Percentiles rank a stretch among this genome's conserved stretches.
Conservation (phyloP, 495 filamentous ascomycete genomes). For the Coniosporium apollinis region DNA sequence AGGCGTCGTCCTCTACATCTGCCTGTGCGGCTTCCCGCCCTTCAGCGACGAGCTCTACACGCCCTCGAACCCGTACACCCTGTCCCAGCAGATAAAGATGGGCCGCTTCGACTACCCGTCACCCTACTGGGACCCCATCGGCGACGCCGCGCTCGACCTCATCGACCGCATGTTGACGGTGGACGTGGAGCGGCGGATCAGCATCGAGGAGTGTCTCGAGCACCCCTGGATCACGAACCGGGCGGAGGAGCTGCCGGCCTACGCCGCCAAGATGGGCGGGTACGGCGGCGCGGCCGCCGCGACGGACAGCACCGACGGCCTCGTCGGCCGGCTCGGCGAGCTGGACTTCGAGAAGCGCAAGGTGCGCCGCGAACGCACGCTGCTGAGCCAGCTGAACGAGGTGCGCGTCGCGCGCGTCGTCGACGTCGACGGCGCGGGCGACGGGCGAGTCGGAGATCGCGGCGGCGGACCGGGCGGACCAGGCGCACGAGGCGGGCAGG, state of each 20-base stretch:
- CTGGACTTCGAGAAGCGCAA: slow-evolving; percentile 78
- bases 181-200: slow-evolving; percentile 65
- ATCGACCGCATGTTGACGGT: slow-evolving; percentile 93
- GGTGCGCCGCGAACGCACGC: slow-evolving; percentile 61
- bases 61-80: slow-evolving; percentile 59
- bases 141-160: slow-evolving; percentile 76
- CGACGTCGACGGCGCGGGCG: too few species aligned
- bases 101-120: slow-evolving; percentile 88
- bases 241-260: slow-evolving; percentile 13
- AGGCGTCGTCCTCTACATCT: slow-evolving; percentile 98
- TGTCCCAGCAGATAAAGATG: slow-evolving; percentile 80
- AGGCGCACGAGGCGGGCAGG: too few species aligned
- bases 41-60: slow-evolving; percentile 88
- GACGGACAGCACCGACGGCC: slow-evolving; percentile 81
- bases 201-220: slow-evolving; percentile 73
- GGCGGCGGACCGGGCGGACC: too few species aligned
- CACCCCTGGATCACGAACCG: slow-evolving; percentile 70
- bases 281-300: too few species aligned
- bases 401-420: slow-evolving; percentile 49
- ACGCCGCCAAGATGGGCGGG: slow-evolving; percentile 18
- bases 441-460: too few species aligned
- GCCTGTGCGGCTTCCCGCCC: slow-evolving; percentile 91
- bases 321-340: slow-evolving; percentile 63
- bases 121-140: slow-evolving; percentile 92
- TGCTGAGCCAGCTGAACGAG: slow-evolving; percentile 69